Percentiles rank a stretch among this genome's conserved stretches.
These are phyloP conservation scores for Ottelia alismoides DNA, from an alignment of 106 monocot genomes.

Conservation along the genomic window DNA sequence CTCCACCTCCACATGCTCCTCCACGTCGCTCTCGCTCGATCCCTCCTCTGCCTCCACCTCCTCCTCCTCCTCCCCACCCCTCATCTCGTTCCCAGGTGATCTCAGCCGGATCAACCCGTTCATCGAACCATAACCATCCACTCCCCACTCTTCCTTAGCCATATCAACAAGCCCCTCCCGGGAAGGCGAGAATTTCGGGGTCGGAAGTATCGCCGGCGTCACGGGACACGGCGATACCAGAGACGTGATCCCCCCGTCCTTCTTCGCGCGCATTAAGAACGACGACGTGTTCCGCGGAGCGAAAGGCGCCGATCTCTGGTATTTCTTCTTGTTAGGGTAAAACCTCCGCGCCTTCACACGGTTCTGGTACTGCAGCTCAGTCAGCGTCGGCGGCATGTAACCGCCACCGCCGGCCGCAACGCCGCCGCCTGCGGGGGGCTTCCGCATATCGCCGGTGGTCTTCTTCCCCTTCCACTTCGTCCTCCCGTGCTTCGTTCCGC, in stretches of 20 bases:
- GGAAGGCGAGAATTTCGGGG: slow-evolving; percentile 73
- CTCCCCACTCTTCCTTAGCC: slow-evolving; percentile 99
- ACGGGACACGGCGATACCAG: slow-evolving; percentile 90
- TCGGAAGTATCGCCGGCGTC: slow-evolving; percentile 89
- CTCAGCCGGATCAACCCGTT: slow-evolving; percentile 84
- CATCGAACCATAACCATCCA: slow-evolving; percentile 97
- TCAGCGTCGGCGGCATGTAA: slow-evolving; percentile 55
- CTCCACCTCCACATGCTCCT: slow-evolving; percentile 72
- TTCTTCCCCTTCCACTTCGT: slow-evolving; percentile 62
- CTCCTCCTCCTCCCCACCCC: slow-evolving; percentile 18
- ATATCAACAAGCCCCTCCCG: slow-evolving; percentile 91
- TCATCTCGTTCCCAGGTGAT: slow-evolving; percentile 11
- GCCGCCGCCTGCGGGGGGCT: slow-evolving; percentile 7
- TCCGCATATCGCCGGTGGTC: slow-evolving; percentile 35
- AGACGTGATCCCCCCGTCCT: slow-evolving; percentile 79
- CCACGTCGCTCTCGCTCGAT: slow-evolving; percentile 61
- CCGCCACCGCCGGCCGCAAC: slow-evolving; percentile 10
- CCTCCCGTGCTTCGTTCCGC: slow-evolving; percentile 14
- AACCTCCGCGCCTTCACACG: slow-evolving; percentile 71
- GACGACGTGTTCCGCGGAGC: slow-evolving; percentile 91
- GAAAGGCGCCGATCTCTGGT: slow-evolving; percentile 45
- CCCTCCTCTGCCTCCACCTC: slow-evolving; percentile 28
- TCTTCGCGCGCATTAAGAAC: slow-evolving; percentile 93
- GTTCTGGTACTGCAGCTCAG: slow-evolving; percentile 83
- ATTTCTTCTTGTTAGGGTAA: slow-evolving; percentile 88